phyloP scores from a whole-genome alignment of 129 eudicot genomes.

The sunflower (Helianthus annuus) region HanXRQr2.0-SUNRISE NC_035443.2:3543217-3543716 shows the following conservation, averaged over 20 bases:
- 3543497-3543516: conserved; percentile 63
- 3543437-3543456: conserved; percentile 66
- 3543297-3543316: too few relatives aligned
- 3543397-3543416: background rate
- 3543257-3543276: too few relatives aligned
- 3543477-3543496: conserved; percentile 73
- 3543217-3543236: too few relatives aligned
- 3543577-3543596: conserved; percentile 82
- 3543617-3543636: conserved; percentile 71
- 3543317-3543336: too few relatives aligned
- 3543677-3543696: background rate
- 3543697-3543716: background rate
- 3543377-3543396: background rate
- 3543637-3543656: conserved; percentile 52
- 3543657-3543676: background rate
- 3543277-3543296: too few relatives aligned
- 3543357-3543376: background rate
- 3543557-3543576: conserved; percentile 82
- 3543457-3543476: conserved; percentile 79
- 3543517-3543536: conserved; percentile 54
- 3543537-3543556: conserved; percentile 84
- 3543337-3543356: background rate
- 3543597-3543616: conserved; percentile 70
- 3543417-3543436: conserved; percentile 39
- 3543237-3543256: too few relatives aligned